Conservation (phyloP, 2,329 filamentous ascomycete species). For the Thelonectria rubi region DNA sequence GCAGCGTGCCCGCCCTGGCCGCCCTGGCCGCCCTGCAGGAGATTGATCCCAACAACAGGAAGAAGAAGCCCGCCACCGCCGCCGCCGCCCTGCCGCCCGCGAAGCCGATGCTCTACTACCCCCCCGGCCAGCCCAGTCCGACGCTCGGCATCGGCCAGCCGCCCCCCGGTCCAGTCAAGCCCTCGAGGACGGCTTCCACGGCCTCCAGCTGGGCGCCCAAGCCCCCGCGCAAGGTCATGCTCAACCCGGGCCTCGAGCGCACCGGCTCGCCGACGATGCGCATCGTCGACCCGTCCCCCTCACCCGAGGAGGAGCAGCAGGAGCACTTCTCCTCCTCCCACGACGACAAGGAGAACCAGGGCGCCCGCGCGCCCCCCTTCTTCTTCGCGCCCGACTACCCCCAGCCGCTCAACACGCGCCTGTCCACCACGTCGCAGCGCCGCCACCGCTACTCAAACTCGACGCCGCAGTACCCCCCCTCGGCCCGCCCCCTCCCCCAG, state of each 20-base stretch:
- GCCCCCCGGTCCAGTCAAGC: slow-evolving; percentile 12
- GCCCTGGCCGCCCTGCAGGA: slow-evolving; percentile 7
- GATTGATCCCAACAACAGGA: slow-evolving; percentile 23
- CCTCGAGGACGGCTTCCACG: not conserved
- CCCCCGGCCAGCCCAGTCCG: slow-evolving; percentile 54
- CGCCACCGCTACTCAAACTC: slow-evolving; percentile 33
- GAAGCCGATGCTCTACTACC: slow-evolving; percentile 45
- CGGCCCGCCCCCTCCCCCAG: slow-evolving; percentile 5
- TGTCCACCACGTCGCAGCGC: slow-evolving; percentile 15
- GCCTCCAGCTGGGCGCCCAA: slow-evolving; percentile 16
- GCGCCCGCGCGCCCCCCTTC: slow-evolving; percentile 31
- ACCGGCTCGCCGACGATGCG: slow-evolving; percentile 50
- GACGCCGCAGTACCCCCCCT: slow-evolving; percentile 24
- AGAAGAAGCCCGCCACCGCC: slow-evolving; percentile 3
- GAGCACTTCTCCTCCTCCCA: not conserved
- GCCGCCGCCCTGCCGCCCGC: slow-evolving; percentile 45
- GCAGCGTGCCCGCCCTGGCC: slow-evolving; percentile 27
- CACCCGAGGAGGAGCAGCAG: slow-evolving; percentile 30
- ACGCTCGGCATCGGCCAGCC: slow-evolving; percentile 50
- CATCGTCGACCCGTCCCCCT: slow-evolving; percentile 48
- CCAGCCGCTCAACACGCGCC: slow-evolving; percentile 32
- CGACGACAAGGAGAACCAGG: slow-evolving; percentile 31
- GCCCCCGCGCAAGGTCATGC: slow-evolving; percentile 18
- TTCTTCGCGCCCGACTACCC: slow-evolving; percentile 39
- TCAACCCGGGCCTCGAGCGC: slow-evolving; percentile 36